phyloP scores from a whole-genome alignment of 768 basidiomycete species.

The Agrocybe praecox region DNA sequence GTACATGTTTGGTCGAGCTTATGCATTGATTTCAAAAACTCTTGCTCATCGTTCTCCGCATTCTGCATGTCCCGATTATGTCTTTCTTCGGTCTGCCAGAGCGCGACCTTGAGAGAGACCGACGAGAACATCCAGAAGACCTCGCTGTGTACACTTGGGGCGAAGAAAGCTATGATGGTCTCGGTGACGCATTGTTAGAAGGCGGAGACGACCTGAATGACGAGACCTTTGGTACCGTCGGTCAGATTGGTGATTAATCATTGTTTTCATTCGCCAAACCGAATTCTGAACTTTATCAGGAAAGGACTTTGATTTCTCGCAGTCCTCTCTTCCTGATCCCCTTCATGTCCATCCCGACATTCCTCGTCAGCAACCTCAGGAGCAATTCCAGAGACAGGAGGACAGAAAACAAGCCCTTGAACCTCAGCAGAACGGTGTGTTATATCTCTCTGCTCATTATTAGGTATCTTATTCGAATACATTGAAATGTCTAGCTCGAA shows the following conservation, averaged over 20 bases:
- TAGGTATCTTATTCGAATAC: constrained; percentile 16
- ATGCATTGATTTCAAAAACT: constrained; percentile 14
- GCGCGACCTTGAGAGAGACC: constrained; percentile 56
- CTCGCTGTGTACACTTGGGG: constrained; percentile 92
- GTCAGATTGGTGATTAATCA: constrained; percentile 64
- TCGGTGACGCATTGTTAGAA: constrained; percentile 87
- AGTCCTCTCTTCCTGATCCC: constrained; percentile 37
- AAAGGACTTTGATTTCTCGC: constrained; percentile 90
- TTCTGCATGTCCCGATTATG: constrained; percentile 49
- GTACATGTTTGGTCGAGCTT: constrained; percentile 24
- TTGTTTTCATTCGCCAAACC: constrained; percentile 3
- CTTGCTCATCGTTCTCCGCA: constrained; percentile 16
- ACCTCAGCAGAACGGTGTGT: constrained; percentile 17
- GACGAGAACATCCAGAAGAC: constrained; percentile 52
- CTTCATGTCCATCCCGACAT: constrained; percentile 8
- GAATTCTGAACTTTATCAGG: constrained; percentile 44
- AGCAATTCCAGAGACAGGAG: constrained; percentile 20
- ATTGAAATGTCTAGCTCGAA: constrained; percentile 28
- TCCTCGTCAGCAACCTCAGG: constrained; percentile 14
- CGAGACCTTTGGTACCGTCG: constrained; percentile 87
- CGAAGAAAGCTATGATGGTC: constrained; percentile 86
- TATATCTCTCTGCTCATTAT: neutral
- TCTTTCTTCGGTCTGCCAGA: constrained; percentile 87
- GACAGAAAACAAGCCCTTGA: constrained; percentile 14
- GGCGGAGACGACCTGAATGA: constrained; percentile 93